Evolutionary conservation across 2,329 filamentous ascomycete species (phyloP), one percentile per base, ranked within the genome.

Genomic region (Colletotrichum echinochloae): DNA sequence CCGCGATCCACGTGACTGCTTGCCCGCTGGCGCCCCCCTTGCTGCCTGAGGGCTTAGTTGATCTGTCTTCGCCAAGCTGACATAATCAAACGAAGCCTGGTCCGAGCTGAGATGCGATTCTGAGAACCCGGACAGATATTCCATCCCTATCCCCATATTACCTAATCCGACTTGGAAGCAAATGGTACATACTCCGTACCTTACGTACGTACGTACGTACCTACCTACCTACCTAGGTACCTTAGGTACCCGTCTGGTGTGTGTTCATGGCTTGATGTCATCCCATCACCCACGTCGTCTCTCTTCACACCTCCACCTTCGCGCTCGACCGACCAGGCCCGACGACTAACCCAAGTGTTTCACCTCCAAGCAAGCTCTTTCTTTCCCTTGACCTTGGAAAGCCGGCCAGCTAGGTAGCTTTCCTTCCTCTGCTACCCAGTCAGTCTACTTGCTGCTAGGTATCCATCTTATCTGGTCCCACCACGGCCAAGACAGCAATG

Each of bases 61-160:
- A n/a, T 2, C 49, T 12, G 18, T 12, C 26, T 20, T 18, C 18
- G 16, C 5, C 7, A 55, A 7, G 30, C 51, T 55, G 51, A 55
- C 51, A 18, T 54, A 54, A 54, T 35, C 30, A 33, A 1, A 2
- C 20, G 7, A 11, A 16, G 16, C 12, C 54, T 51, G 57, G 57
- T 62, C 49, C 28, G 48, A 48, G 65, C 60, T 5, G 11, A 55
- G 26, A 68, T 64, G 65, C 48, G 60, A 55, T 64, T 52, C 28
- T 66, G 66, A 70, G 66, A 70, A 66, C 61, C 54, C 66, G 66
- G 66, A 66, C 51, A 70, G 66, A 44, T 60, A 66, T 56, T 65
- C 52, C 65, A 65, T 54, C 60, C 16, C 12, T 33, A 51, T 33
- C 26, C 59, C 59, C 59, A 61, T 61, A 16, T 49, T 49, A 46